Conservation (phyloP, 331 rosid genomes). For the Spiraea crenata region DNA sequence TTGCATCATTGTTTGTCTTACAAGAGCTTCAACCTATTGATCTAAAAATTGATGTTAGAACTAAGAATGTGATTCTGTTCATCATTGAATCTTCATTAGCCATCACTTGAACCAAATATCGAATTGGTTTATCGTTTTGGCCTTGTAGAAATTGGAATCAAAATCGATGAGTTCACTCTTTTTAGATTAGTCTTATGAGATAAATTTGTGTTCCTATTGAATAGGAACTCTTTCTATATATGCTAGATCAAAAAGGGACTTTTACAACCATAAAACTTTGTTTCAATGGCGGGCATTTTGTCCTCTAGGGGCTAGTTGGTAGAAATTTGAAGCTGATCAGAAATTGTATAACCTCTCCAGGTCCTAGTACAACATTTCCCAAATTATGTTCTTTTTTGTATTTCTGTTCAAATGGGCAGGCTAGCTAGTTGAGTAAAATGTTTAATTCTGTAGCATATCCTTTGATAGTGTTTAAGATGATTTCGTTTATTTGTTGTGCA, state of each 20-base stretch:
- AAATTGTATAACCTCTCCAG: too few species aligned
- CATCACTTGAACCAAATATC: neutral
- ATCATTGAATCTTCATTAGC: neutral
- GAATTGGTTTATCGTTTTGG: neutral
- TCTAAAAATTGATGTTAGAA: neutral
- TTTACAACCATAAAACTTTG: neutral
- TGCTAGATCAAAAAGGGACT: too few species aligned
- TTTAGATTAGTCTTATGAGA: too few species aligned
- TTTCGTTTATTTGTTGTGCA: constrained; percentile 31
- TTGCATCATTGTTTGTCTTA: neutral
- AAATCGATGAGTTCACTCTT: neutral
- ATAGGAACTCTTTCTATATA: too few species aligned
- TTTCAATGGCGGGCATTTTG: neutral
- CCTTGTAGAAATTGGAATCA: neutral
- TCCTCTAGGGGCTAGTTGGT: neutral
- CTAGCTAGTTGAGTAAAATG: too few species aligned
- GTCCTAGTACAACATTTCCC: too few species aligned
- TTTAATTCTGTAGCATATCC: too few species aligned
- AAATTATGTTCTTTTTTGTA: too few species aligned
- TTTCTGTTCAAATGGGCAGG: too few species aligned
- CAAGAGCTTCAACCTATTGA: neutral
- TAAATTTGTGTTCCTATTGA: too few species aligned
- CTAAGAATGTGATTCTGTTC: neutral
- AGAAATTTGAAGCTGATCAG: neutral
- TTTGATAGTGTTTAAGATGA: too few species aligned